Conservation (phyloP, 1,284 basidiomycete genomes). For the Heterobasidion occidentale region DNA sequence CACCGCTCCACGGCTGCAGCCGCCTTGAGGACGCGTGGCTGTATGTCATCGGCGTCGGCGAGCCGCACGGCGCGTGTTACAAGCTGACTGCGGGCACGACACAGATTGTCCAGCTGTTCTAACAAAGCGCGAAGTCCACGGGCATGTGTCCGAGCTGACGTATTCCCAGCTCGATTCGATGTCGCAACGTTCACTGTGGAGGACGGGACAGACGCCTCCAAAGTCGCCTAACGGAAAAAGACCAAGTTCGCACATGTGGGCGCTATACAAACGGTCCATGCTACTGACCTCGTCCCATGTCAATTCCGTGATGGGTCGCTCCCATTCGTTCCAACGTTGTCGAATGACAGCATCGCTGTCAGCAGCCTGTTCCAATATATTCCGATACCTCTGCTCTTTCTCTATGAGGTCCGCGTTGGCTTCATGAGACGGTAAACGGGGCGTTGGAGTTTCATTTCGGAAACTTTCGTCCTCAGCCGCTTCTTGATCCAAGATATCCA, state of each 20-base stretch:
- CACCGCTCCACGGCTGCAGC: conserved; percentile 58
- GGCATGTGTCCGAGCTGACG: conserved; percentile 49
- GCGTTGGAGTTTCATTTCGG: conserved; percentile 38
- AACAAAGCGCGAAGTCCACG: conserved; percentile 71
- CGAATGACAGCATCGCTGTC: conserved; percentile 72
- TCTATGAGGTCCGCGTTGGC: conserved; percentile 71
- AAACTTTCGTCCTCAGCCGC: conserved; percentile 79
- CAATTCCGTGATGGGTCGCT: conserved; percentile 62
- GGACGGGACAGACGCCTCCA: conserved; percentile 64
- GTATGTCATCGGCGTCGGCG: conserved; percentile 71
- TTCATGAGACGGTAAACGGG: conserved; percentile 63
- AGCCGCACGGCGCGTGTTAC: conserved; percentile 61
- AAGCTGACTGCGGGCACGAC: conserved; percentile 51
- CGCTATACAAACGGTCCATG: not conserved
- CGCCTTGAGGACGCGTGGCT: conserved; percentile 59
- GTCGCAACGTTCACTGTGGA: conserved; percentile 38
- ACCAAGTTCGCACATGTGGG: not conserved
- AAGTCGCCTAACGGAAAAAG: conserved; percentile 40
- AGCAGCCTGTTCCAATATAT: conserved; percentile 66
- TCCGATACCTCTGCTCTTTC: conserved; percentile 66
- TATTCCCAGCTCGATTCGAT: conserved; percentile 25
- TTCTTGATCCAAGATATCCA: conserved; percentile 86
- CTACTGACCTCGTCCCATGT: conserved; percentile 61
- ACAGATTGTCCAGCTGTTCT: conserved; percentile 77
- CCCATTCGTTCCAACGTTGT: conserved; percentile 85